A percentile compares a stretch with the other conserved stretches of the same genome.
Evolutionary conservation across 2,329 filamentous ascomycete species (phyloP).

Genomic region (Iodosphaeria phyllophila): DNA sequence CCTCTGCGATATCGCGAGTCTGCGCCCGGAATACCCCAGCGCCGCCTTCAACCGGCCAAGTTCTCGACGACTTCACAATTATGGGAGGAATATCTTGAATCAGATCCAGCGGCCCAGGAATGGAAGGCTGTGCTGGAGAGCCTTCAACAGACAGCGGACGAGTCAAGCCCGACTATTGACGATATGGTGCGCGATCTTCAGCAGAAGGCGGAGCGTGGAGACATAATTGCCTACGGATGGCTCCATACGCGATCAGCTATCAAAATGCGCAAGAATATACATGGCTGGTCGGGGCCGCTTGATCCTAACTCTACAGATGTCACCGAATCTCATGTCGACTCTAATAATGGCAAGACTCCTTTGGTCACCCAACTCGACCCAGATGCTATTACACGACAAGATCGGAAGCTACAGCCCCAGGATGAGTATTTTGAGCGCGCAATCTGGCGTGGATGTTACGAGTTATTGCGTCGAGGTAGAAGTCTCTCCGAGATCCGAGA

Average conservation of each 20-base stretch:
- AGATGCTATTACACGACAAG: constrained; percentile 69
- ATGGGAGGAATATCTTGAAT: constrained; percentile 57
- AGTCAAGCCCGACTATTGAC: constrained; percentile 50
- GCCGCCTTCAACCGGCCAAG: constrained; percentile 13
- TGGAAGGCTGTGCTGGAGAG: constrained; percentile 68
- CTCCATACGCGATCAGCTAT: constrained; percentile 79
- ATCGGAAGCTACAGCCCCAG: constrained; percentile 54
- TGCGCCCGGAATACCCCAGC: constrained; percentile 14
- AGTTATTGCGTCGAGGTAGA: constrained; percentile 75
- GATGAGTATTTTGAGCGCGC: constrained; percentile 81
- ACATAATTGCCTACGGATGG: constrained; percentile 77
- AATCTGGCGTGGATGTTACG: constrained; percentile 87
- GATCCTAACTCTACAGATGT: constrained; percentile 42
- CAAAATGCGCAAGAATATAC: constrained; percentile 72
- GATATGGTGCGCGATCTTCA: constrained; percentile 60
- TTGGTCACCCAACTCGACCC: constrained; percentile 82
- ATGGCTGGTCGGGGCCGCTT: constrained; percentile 44
- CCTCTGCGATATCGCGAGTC: constrained; percentile 41
- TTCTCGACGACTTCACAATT: constrained; percentile 11
- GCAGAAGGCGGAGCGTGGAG: constrained; percentile 56
- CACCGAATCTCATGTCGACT: constrained; percentile 34
- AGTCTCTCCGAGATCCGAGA: constrained; percentile 55
- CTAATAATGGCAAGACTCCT: constrained; percentile 36
- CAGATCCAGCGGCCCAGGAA: constrained; percentile 57
- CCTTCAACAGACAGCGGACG: constrained; percentile 59